Base-by-base conservation (phyloP, 257 asterid genomes). In the Verbena officinalis region DNA sequence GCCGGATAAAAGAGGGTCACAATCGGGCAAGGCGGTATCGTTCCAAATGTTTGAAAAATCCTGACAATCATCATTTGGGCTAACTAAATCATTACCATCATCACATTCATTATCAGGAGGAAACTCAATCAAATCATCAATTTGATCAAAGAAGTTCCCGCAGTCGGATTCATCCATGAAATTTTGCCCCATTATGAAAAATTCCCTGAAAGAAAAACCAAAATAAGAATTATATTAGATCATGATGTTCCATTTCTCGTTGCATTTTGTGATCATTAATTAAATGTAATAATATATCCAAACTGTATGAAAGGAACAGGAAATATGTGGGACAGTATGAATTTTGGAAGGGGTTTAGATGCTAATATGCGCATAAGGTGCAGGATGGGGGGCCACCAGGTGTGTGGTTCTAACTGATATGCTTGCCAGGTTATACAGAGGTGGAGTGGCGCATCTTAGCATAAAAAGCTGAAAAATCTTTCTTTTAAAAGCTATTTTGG, bases 81-180 rank as follows among this genome's bases (percentile, higher is more conserved):
- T 63, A 56, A 83, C 77, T 39, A 80, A 56, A 15, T 73, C 63
- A 10, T 45, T 66, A 10, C 50, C 82, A 45, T 77, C 85, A 38
- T 64, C 80, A 71, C 77, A 68, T 23, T 85, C 96, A 58, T 70
- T 85, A 39, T 86, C 96, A 0, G 84, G 74, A 7, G 99, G 99
- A 31, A 90, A 94, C 21, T 94, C 96, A 31, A 90, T 80, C 71
- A 94, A 79, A 69, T 94, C 99, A 59, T 94, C 99, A 49, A 94
- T 79, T 74, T 94, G 95, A 60, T 90, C 98, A 63, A 90, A 90
- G 75, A 86, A 90, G 90, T 79, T 88, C 8, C 81, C 88, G 16
- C 96, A 84, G 69, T 88, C 98, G 4, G 81, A 74, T 53, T 90
- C 99, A 55, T 90, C 98, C 48, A 65, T 57, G 70, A 75, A 77